Evolutionary conservation across 106 monocot species (phyloP).

Genomic region (Amphibolis antarctica): DNA sequence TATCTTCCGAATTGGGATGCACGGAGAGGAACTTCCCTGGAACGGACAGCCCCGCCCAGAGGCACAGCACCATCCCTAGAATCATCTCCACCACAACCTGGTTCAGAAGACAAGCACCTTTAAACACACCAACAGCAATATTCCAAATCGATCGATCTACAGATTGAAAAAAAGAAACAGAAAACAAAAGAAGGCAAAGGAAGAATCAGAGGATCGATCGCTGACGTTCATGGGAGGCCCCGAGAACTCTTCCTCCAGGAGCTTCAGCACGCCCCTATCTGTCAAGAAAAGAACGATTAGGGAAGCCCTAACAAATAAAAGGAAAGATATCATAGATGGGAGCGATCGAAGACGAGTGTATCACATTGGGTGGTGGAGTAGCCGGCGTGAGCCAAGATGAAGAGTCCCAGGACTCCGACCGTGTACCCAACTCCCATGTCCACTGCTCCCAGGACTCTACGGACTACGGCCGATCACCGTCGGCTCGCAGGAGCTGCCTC

Average conservation of each 20-base stretch:
- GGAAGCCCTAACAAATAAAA: background rate
- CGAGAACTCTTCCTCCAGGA: constrained; percentile 79
- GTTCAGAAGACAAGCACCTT: background rate
- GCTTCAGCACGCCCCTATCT: constrained; percentile 83
- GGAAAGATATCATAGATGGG: constrained; percentile 2
- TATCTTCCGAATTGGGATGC: constrained; percentile 83
- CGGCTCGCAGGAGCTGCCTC: too few relatives aligned
- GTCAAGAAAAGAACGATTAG: background rate
- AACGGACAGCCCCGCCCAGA: constrained; percentile 61
- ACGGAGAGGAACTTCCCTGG: constrained; percentile 75
- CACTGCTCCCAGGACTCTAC: too few relatives aligned
- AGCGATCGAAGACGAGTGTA: background rate
- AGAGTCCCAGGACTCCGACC: constrained; percentile 55
- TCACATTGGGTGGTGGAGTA: constrained; percentile 78
- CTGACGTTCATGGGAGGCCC: constrained; percentile 60
- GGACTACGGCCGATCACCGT: too few relatives aligned
- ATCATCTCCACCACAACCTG: constrained; percentile 72
- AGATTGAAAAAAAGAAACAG: background rate
- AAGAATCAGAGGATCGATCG: background rate
- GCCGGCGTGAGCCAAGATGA: constrained; percentile 72
- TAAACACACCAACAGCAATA: background rate
- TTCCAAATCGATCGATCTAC: background rate
- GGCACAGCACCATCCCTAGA: constrained; percentile 46
- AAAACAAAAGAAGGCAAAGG: background rate
- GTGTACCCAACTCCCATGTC: constrained; percentile 50